phyloP scores from a whole-genome alignment of 495 filamentous ascomycete genomes.

The Neurospora africana region DNA sequence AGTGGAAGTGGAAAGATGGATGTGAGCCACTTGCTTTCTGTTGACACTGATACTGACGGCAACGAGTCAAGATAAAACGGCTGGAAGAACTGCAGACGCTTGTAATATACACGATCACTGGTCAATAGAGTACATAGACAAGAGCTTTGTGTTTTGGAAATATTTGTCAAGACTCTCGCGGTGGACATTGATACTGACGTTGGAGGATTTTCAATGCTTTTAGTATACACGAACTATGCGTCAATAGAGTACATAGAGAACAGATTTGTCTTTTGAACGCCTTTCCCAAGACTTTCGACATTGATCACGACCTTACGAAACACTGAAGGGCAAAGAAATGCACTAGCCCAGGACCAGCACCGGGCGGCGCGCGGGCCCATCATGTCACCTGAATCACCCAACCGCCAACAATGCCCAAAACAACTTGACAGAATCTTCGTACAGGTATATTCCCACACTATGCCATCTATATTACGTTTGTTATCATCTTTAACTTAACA shows the following conservation, averaged over 20 bases:
- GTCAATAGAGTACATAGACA: not conserved
- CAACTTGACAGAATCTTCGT: not conserved
- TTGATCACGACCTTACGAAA: not conserved
- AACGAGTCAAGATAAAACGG: not conserved
- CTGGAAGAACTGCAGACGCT: not conserved
- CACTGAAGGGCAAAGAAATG: not conserved
- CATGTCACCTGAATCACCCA: not conserved
- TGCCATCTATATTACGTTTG: not conserved
- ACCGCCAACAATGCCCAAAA: not conserved
- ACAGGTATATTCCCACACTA: not conserved
- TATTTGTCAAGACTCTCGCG: not conserved
- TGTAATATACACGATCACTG: not conserved
- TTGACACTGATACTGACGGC: not conserved
- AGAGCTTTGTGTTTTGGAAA: not conserved
- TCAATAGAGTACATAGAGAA: not conserved
- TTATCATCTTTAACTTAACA: constrained; percentile 6
- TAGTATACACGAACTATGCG: not conserved
- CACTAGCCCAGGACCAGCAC: not conserved
- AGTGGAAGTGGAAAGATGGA: constrained; percentile 11
- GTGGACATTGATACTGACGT: not conserved
- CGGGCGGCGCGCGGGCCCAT: not conserved
- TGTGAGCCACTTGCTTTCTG: constrained; percentile 12
- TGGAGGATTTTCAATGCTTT: not conserved
- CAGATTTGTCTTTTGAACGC: not conserved
- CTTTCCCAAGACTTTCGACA: not conserved